Conservation (phyloP, 176 grass and related monocot genomes). For the Secale cereale region DNA sequence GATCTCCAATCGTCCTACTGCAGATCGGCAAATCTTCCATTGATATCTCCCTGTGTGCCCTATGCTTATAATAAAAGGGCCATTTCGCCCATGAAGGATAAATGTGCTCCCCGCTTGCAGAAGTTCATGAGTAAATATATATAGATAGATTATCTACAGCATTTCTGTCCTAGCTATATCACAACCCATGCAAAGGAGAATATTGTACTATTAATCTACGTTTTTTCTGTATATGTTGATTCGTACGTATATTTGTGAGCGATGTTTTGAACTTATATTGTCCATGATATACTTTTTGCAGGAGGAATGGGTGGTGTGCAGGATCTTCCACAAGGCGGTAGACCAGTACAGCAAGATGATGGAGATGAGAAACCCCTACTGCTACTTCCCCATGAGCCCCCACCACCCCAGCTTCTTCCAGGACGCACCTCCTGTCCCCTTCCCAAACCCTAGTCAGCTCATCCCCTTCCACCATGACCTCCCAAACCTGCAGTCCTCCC, state of each 20-base stretch:
- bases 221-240: background rate
- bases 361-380: slow-evolving; percentile 57
- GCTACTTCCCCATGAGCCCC: slow-evolving; percentile 35
- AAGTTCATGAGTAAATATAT: background rate
- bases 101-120: background rate
- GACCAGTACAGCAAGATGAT: slow-evolving; percentile 52
- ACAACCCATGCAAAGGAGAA: background rate
- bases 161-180: background rate
- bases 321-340: slow-evolving; percentile 85
- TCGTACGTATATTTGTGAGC: background rate
- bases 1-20: slow-evolving; percentile 18
- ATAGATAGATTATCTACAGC: background rate
- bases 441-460: slow-evolving; percentile 58
- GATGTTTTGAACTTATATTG: slow-evolving; percentile 11
- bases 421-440: slow-evolving; percentile 17
- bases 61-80: background rate
- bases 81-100: background rate
- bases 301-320: slow-evolving; percentile 99
- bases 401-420: slow-evolving; percentile 37
- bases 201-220: background rate
- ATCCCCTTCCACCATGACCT: slow-evolving; percentile 43
- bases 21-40: slow-evolving; percentile 10
- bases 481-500: slow-evolving; percentile 30
- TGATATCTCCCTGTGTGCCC: background rate
- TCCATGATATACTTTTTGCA: slow-evolving; percentile 22